A percentile compares a stretch with the other conserved stretches of the same genome.
phyloP scores from a whole-genome alignment of 129 eudicot genomes.

The Saussurea involucrata region DNA sequence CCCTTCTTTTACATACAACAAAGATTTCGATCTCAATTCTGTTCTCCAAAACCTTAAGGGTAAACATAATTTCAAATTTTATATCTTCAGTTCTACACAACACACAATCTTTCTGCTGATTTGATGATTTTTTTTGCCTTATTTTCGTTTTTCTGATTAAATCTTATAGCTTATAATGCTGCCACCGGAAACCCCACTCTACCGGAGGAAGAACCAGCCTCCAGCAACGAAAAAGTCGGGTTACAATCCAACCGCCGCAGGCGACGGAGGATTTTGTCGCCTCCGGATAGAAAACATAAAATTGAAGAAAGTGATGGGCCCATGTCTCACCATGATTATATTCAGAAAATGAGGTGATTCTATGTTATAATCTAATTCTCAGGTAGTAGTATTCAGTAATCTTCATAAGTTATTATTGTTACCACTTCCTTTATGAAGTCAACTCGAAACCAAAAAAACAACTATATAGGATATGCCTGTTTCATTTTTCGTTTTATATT shows the following conservation, averaged over 20 bases:
- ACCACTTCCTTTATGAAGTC: no score
- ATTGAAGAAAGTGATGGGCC: slow-evolving; percentile 46
- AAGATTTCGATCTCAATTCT: slow-evolving; percentile 63
- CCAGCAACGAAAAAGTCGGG: slow-evolving; percentile 5
- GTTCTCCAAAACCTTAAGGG: slow-evolving; percentile 72
- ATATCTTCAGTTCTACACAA: not conserved
- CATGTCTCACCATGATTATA: slow-evolving; percentile 84
- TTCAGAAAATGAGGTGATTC: slow-evolving; percentile 53
- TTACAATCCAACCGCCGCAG: slow-evolving; percentile 42
- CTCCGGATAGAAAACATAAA: slow-evolving; percentile 12
- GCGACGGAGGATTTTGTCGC: slow-evolving; percentile 25
- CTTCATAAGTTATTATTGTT: no score
- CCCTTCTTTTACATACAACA: slow-evolving; percentile 78
- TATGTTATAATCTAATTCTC: not conserved
- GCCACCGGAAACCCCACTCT: slow-evolving; percentile 56
- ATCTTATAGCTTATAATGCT: slow-evolving; percentile 55
- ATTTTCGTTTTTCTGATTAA: not conserved
- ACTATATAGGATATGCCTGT: not conserved
- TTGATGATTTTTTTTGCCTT: not conserved
- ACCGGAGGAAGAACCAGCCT: slow-evolving; percentile 14
- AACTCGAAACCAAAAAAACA: no score
- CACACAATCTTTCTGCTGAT: not conserved
- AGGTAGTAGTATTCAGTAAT: slow-evolving; percentile 48
- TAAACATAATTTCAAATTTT: slow-evolving; percentile 1
- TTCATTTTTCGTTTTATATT: not conserved